These are phyloP conservation scores for Mycena citricolor DNA, from an alignment of 1,284 basidiomycete genomes.

Conservation along the genomic window DNA sequence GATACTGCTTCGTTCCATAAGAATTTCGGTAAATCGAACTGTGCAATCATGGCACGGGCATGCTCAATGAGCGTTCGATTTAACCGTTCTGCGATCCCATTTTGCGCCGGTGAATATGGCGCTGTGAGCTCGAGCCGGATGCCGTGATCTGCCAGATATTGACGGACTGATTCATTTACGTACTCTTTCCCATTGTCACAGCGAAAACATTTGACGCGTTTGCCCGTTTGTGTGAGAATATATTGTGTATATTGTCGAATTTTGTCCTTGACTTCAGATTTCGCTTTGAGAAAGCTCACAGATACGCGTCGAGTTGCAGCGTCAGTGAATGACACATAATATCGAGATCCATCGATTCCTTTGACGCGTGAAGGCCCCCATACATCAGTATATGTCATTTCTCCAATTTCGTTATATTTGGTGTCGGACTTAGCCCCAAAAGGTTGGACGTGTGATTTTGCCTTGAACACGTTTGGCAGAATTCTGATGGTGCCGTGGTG, in stretches of 20 bases:
- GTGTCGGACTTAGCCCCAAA: neutral
- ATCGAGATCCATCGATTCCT: constrained; percentile 15
- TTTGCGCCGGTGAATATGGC: constrained; percentile 38
- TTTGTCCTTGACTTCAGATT: constrained; percentile 17
- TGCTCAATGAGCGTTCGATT: constrained; percentile 35
- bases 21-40: constrained; percentile 30
- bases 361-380: constrained; percentile 25
- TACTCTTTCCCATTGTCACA: constrained; percentile 30
- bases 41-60: constrained; percentile 30
- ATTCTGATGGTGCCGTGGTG: neutral
- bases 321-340: constrained; percentile 28
- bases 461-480: constrained; percentile 3
- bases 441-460: constrained; percentile 2
- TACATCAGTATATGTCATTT: constrained; percentile 26
- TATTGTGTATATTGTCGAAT: constrained; percentile 14
- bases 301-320: constrained; percentile 6
- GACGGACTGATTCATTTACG: constrained; percentile 22
- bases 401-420: constrained; percentile 22
- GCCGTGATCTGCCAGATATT: constrained; percentile 22
- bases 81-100: constrained; percentile 38
- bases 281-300: constrained; percentile 22
- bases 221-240: constrained; percentile 22
- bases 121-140: constrained; percentile 31
- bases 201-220: constrained; percentile 21
- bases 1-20: constrained; percentile 41